Evolutionary conservation across 2,329 filamentous ascomycete genomes (phyloP).

Genomic region (Pseudogymnoascus sp.): DNA sequence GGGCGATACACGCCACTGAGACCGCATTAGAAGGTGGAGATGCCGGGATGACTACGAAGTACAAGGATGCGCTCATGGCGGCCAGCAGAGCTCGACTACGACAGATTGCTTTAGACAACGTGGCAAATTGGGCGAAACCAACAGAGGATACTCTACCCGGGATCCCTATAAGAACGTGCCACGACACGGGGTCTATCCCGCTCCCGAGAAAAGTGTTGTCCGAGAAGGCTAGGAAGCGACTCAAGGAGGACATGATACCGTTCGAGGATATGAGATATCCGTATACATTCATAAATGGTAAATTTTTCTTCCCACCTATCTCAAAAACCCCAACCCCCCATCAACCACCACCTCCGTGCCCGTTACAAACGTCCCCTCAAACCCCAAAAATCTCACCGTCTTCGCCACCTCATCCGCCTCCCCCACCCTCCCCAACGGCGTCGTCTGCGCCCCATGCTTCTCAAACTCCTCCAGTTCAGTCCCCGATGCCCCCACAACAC

Average conservation of each 20-base stretch:
- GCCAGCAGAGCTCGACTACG: not conserved
- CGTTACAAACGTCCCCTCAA: not conserved
- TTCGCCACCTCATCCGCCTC: not conserved
- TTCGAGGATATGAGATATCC: not conserved
- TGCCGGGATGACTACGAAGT: not conserved
- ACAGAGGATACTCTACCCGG: not conserved
- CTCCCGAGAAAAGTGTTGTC: not conserved
- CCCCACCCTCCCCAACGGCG: not conserved
- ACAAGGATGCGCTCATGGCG: not conserved
- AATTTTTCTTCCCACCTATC: not conserved
- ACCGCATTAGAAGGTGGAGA: not conserved
- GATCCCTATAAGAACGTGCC: not conserved
- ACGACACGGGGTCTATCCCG: not conserved
- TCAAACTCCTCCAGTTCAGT: not conserved
- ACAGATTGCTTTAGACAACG: not conserved
- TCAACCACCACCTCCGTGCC: not conserved
- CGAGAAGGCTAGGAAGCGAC: not conserved
- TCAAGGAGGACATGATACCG: not conserved
- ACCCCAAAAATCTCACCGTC: not conserved
- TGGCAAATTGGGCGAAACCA: not conserved
- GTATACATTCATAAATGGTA: not conserved
- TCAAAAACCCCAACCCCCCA: conserved; percentile 2
- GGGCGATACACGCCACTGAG: not conserved
- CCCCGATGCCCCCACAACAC: not conserved
- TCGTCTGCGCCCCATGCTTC: not conserved